phyloP scores from a whole-genome alignment of 768 basidiomycete genomes.

The Russula vinacea region DNA sequence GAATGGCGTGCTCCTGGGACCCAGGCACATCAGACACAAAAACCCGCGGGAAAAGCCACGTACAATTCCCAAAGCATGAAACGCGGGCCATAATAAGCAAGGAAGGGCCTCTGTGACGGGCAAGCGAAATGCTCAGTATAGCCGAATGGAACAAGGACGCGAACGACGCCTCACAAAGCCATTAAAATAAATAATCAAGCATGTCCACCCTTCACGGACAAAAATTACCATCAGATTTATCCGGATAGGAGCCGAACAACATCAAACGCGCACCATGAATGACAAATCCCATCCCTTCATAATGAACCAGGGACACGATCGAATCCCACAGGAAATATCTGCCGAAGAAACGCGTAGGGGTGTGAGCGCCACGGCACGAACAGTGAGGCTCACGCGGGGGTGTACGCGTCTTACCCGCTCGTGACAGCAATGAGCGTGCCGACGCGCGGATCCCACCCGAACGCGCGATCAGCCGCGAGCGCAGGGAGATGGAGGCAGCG shows the following conservation, averaged over 20 bases:
- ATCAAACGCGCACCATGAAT: conserved; percentile 56
- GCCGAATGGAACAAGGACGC: neutral
- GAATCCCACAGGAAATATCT: conserved; percentile 87
- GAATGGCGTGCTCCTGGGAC: conserved; percentile 71
- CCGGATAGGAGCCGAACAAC: conserved; percentile 1
- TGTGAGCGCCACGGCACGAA: neutral
- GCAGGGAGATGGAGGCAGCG: conserved; percentile 49
- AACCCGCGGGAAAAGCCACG: conserved; percentile 31
- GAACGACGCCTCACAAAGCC: conserved; percentile 55
- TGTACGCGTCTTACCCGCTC: conserved; percentile 52
- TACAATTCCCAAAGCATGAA: conserved; percentile 83
- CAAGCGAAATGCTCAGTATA: neutral
- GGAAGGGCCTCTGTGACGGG: conserved; percentile 52
- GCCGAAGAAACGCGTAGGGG: neutral
- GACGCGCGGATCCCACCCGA: conserved; percentile 64
- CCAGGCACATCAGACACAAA: neutral
- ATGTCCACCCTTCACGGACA: conserved; percentile 55
- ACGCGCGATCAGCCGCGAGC: conserved; percentile 60
- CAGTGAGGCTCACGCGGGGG: neutral
- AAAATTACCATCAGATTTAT: neutral
- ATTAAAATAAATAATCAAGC: conserved; percentile 61
- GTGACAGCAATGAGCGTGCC: conserved; percentile 66
- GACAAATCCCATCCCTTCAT: conserved; percentile 69
- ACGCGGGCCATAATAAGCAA: conserved; percentile 72
- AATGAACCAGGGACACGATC: conserved; percentile 65